Evolutionary conservation across 2,329 filamentous ascomycete species (phyloP).

Genomic region (Hypoxylon sp.): DNA sequence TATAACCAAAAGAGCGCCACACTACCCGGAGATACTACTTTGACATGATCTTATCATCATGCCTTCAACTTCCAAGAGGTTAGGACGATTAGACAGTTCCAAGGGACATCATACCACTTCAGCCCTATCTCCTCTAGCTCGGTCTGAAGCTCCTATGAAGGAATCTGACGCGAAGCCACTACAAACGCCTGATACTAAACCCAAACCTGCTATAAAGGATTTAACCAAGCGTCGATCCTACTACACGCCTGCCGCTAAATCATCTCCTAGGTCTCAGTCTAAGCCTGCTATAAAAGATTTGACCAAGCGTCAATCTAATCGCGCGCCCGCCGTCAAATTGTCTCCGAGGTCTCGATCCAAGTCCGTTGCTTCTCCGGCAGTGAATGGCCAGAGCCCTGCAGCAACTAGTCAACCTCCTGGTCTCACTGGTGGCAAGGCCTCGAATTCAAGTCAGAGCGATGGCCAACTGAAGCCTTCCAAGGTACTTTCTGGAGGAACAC

Average conservation of each 20-base stretch:
- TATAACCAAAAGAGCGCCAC: background rate
- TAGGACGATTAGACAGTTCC: background rate
- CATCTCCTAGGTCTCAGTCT: conserved; percentile 5
- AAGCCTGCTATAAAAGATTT: conserved; percentile 25
- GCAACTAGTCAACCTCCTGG: background rate
- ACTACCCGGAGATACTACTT: background rate
- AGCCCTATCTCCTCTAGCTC: background rate
- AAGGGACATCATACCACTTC: background rate
- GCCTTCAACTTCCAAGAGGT: conserved; percentile 10
- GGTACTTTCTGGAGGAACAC: background rate
- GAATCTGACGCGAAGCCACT: background rate
- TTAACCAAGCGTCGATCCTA: conserved; percentile 6
- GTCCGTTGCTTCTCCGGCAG: background rate
- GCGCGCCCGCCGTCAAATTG: conserved; percentile 20
- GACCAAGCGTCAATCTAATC: conserved; percentile 7
- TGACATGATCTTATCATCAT: conserved; percentile 24
- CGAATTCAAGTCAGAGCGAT: background rate
- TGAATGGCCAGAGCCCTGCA: background rate
- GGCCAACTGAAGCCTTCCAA: background rate
- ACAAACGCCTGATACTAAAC: conserved; percentile 1
- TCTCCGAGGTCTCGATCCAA: conserved; percentile 8
- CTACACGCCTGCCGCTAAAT: conserved; percentile 20
- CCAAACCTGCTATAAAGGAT: conserved; percentile 28
- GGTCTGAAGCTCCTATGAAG: background rate
- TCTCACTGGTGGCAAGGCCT: background rate